Conservation (phyloP, 176 grass and related monocot genomes). For the Avena insularis region DNA sequence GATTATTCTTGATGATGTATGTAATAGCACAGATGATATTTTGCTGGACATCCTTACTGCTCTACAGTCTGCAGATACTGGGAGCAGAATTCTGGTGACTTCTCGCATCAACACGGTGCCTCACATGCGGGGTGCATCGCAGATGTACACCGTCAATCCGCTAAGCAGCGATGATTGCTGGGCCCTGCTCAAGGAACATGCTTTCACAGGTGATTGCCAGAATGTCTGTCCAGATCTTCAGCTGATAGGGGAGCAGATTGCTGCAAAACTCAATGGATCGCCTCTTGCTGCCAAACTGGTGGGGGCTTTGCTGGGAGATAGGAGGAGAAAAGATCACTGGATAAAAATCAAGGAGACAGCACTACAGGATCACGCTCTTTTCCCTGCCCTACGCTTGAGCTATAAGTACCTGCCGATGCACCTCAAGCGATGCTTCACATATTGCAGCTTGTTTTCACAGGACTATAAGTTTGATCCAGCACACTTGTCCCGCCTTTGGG, state of each 20-base stretch:
- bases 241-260: background rate
- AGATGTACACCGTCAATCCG: background rate
- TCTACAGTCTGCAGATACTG: background rate
- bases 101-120: background rate
- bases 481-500: slow-evolving; percentile 18
- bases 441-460: slow-evolving; percentile 16
- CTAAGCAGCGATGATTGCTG: background rate
- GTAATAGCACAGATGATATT: background rate
- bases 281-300: slow-evolving; percentile 26
- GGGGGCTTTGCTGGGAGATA: background rate
- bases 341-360: background rate
- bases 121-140: background rate
- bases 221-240: background rate
- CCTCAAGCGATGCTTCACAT: slow-evolving; percentile 22
- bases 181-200: background rate
- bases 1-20: slow-evolving; percentile 2
- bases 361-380: background rate
- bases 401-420: slow-evolving; percentile 10
- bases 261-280: background rate
- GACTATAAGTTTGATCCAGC: slow-evolving; percentile 4
- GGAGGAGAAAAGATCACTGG: background rate
- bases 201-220: background rate
- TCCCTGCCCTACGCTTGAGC: background rate
- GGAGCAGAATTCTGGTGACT: background rate
- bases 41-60: background rate